Evolutionary conservation across 352 stramenopile genomes (phyloP).

Genomic region (Phytophthora foliorum): DNA sequence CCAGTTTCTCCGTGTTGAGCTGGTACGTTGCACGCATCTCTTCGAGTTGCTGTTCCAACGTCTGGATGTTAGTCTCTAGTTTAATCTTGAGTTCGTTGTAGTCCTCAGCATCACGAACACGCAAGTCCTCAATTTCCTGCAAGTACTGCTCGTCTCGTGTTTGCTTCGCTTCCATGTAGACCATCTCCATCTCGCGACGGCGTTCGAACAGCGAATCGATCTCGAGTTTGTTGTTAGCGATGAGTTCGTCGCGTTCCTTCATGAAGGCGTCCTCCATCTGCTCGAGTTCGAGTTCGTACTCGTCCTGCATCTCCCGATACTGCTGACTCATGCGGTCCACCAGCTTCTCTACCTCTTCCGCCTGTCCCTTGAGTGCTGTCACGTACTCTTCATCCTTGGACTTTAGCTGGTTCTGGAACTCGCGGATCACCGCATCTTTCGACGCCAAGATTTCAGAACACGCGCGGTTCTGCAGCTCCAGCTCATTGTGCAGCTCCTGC

Average conservation of each 20-base stretch:
- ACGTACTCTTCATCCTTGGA: constrained; percentile 97
- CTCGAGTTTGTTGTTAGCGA: constrained; percentile 91
- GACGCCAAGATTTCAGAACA: constrained; percentile 93
- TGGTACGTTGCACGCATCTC: constrained; percentile 96
- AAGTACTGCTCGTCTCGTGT: constrained; percentile 90
- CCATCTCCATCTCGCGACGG: constrained; percentile 93
- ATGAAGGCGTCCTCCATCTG: constrained; percentile 95
- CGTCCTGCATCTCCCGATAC: constrained; percentile 94
- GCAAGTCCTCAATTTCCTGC: constrained; percentile 93
- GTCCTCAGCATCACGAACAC: constrained; percentile 93
- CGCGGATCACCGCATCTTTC: constrained; percentile 91
- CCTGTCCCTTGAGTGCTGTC: constrained; percentile 90
- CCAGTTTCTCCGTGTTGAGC: constrained; percentile 97
- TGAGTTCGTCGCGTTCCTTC: constrained; percentile 92
- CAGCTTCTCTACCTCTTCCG: constrained; percentile 92
- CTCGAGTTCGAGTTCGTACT: constrained; percentile 95
- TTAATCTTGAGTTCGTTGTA: constrained; percentile 98
- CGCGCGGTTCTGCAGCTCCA: constrained; percentile 88
- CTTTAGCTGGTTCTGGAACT: constrained; percentile 94
- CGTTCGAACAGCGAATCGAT: constrained; percentile 95
- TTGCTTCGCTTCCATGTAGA: constrained; percentile 94
- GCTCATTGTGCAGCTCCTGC: constrained; percentile 92
- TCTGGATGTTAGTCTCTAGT: constrained; percentile 97
- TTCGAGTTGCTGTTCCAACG: constrained; percentile 96
- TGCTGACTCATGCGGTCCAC: constrained; percentile 91